These are phyloP conservation scores for Syzygium syzygioides DNA, from an alignment of 441 rosid genomes.

Conservation along the genomic window DNA sequence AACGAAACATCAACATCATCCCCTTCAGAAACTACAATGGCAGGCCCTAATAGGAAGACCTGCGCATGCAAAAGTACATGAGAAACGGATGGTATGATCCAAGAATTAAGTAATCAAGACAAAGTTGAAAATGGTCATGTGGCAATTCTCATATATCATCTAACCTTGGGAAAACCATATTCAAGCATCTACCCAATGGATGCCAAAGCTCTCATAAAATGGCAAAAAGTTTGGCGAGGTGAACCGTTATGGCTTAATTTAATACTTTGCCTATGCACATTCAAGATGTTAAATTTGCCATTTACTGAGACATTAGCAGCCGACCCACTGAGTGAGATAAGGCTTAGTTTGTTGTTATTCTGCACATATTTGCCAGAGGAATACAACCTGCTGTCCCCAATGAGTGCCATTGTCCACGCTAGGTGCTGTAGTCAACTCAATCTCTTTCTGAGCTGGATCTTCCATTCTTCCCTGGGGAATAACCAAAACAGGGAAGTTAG, in stretches of 20 bases:
- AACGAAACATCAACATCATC: conserved; percentile 53
- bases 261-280: not conserved
- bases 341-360: not conserved
- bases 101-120: not conserved
- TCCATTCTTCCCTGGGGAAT: conserved; percentile 60
- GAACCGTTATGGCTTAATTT: not conserved
- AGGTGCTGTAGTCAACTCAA: conserved; percentile 92
- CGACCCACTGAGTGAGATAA: not conserved
- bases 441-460: conserved; percentile 64
- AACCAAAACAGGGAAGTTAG: conserved; percentile 8
- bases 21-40: conserved; percentile 48
- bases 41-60: conserved; percentile 73
- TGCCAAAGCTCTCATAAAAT: not conserved
- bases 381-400: conserved; percentile 95
- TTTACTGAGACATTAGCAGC: not conserved
- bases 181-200: not conserved
- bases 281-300: not conserved
- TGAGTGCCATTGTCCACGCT: conserved; percentile 72
- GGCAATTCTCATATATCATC: not conserved
- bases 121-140: not conserved
- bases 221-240: not conserved
- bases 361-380: not conserved
- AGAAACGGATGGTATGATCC: not conserved
- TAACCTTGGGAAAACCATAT: not conserved
- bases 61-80: conserved; percentile 21